These are phyloP conservation scores for Cercospora sp. DNA, from an alignment of 2,329 filamentous ascomycete species.

Conservation along the genomic window DNA sequence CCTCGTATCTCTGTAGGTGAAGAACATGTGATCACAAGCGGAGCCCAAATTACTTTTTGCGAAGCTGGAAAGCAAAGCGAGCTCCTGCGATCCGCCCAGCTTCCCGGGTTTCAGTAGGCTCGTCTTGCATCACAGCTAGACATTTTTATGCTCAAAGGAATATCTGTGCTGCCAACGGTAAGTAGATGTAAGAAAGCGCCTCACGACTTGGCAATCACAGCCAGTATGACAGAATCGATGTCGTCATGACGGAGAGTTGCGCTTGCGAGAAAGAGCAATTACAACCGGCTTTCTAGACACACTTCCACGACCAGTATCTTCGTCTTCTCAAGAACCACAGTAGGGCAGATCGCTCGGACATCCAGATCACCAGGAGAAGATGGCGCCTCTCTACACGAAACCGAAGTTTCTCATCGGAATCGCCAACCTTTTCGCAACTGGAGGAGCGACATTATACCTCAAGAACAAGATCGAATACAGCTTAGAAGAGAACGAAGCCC, in stretches of 20 bases:
- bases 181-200: not conserved
- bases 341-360: too few relatives aligned
- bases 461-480: slow-evolving; percentile 40
- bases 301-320: not conserved
- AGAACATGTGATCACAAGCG: not conserved
- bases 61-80: not conserved
- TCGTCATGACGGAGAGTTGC: slow-evolving; percentile 6
- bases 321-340: not conserved
- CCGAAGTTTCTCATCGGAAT: slow-evolving; percentile 9
- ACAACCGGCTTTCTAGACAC: not conserved
- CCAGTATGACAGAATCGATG: slow-evolving; percentile 6
- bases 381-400: slow-evolving; percentile 10
- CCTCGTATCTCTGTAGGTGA: not conserved
- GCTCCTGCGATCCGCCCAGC: too few relatives aligned
- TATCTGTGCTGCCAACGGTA: not conserved
- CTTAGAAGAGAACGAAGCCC: slow-evolving; percentile 51
- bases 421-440: slow-evolving; percentile 23
- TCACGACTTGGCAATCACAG: not conserved
- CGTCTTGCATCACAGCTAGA: not conserved
- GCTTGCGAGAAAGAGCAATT: not conserved
- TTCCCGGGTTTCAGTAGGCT: not conserved
- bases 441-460: slow-evolving; percentile 23
- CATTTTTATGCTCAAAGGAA: not conserved
- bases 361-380: not conserved
- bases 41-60: too few relatives aligned